phyloP scores from a whole-genome alignment of 495 filamentous ascomycete species.

The Aspergillus ostianus region DNA sequence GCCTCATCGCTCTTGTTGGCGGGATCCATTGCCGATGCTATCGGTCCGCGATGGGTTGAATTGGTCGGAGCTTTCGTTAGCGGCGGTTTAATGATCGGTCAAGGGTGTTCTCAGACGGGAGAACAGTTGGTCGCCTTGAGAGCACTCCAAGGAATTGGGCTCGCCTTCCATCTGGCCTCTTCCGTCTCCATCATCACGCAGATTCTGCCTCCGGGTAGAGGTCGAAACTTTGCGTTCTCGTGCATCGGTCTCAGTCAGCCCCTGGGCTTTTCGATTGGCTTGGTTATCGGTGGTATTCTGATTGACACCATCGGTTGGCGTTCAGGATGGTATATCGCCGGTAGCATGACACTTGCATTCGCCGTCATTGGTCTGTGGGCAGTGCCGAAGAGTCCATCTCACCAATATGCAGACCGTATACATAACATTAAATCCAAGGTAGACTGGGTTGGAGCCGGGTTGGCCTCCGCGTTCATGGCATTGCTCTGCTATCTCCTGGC shows the following conservation, averaged over 20 bases:
- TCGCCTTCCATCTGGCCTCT: constrained; percentile 47
- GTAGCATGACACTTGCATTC: constrained; percentile 34
- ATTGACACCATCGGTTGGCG: constrained; percentile 47
- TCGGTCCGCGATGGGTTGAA: constrained; percentile 43
- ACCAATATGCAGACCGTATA: constrained; percentile 7
- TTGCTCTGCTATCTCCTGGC: constrained; percentile 43
- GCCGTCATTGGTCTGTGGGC: constrained; percentile 30
- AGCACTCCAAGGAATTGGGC: constrained; percentile 45
- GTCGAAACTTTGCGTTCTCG: constrained; percentile 50
- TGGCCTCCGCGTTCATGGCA: constrained; percentile 40
- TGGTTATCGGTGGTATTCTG: constrained; percentile 53
- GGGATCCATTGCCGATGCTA: constrained; percentile 50
- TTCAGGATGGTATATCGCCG: constrained; percentile 45
- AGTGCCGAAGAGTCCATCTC: constrained; percentile 23
- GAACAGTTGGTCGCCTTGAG: constrained; percentile 49
- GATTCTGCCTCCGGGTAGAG: constrained; percentile 36
- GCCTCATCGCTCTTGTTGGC: constrained; percentile 48
- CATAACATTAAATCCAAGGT: constrained; percentile 32
- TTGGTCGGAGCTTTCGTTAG: constrained; percentile 42
- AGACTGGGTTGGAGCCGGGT: constrained; percentile 47
- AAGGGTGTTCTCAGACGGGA: constrained; percentile 40
- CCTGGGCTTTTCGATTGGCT: constrained; percentile 50
- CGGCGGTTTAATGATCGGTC: constrained; percentile 40
- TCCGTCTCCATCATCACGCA: constrained; percentile 45
- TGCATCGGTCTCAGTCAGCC: constrained; percentile 45